Conservation (phyloP, 192 early-diverging fungal genomes). For the Backusella australiensis region DNA sequence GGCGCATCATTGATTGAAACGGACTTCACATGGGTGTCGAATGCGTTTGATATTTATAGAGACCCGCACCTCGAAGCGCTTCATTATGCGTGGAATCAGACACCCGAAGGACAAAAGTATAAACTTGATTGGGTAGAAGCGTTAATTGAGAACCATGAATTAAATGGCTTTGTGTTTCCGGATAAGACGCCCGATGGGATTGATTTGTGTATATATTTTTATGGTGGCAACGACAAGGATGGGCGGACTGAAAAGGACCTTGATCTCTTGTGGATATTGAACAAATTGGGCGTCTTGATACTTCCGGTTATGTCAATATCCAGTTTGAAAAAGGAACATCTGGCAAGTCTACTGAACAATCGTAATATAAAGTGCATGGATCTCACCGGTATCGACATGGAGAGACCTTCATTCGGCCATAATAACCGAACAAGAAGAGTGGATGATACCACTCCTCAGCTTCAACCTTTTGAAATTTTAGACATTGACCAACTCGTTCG, state of each 20-base stretch:
- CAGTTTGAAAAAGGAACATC: not conserved
- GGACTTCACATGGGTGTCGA: slow-evolving; percentile 29
- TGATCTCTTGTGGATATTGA: slow-evolving; percentile 11
- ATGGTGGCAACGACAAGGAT: slow-evolving; percentile 22
- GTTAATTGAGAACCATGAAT: not conserved
- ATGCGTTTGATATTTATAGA: not conserved
- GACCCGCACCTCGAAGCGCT: not conserved
- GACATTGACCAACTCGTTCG: slow-evolving; percentile 14
- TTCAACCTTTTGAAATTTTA: slow-evolving; percentile 22
- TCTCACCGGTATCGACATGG: slow-evolving; percentile 15
- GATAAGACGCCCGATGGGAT: slow-evolving; percentile 35
- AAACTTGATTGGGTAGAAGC: not conserved
- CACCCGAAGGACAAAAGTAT: not conserved
- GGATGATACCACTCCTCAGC: not conserved
- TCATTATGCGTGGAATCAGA: slow-evolving; percentile 5
- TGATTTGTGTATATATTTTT: slow-evolving; percentile 38
- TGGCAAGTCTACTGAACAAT: slow-evolving; percentile 6
- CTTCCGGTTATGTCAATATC: slow-evolving; percentile 9
- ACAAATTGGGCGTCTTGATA: slow-evolving; percentile 10
- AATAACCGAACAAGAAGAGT: not conserved
- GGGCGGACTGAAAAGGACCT: slow-evolving; percentile 17
- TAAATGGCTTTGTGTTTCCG: slow-evolving; percentile 28
- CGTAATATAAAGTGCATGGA: slow-evolving; percentile 19
- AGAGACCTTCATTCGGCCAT: slow-evolving; percentile 16
- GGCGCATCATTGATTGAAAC: slow-evolving; percentile 35